phyloP scores from a whole-genome alignment of 106 monocot species.

The Dendrobium chrysotoxum region DNA sequence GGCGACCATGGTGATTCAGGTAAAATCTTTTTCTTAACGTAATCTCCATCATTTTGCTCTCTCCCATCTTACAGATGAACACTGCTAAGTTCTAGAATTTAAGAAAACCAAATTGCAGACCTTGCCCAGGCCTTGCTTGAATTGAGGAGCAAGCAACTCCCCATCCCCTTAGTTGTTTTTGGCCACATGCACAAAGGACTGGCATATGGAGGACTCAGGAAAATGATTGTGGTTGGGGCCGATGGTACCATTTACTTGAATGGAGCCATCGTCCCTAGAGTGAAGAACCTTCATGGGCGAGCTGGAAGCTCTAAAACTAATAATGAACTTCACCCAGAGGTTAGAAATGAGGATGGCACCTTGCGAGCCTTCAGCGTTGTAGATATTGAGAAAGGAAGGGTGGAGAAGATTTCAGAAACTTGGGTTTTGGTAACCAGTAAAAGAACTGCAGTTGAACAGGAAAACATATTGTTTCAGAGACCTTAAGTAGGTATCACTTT shows the following conservation, averaged over 20 bases:
- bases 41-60: not conserved
- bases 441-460: constrained; percentile 25
- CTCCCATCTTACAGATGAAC: not conserved
- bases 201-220: constrained; percentile 54
- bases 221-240: constrained; percentile 57
- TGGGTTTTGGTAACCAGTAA: constrained; percentile 53
- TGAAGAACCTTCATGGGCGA: constrained; percentile 18
- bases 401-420: constrained; percentile 55
- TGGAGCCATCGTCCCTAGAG: constrained; percentile 84
- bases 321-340: constrained; percentile 8
- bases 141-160: constrained; percentile 33
- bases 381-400: constrained; percentile 34
- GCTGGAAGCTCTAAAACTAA: not conserved
- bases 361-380: constrained; percentile 62
- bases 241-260: constrained; percentile 78
- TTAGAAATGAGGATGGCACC: constrained; percentile 13
- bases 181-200: constrained; percentile 93
- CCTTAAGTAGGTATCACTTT: not conserved
- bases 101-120: constrained; percentile 37
- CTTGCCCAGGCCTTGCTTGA: constrained; percentile 65
- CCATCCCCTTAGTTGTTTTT: constrained; percentile 77
- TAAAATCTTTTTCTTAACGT: constrained; percentile 4
- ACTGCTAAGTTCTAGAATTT: not conserved
- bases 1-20: constrained; percentile 96
- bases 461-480: constrained; percentile 49